Conservation (phyloP, 305 asterid species). For the Plantago lanceolata region DNA sequence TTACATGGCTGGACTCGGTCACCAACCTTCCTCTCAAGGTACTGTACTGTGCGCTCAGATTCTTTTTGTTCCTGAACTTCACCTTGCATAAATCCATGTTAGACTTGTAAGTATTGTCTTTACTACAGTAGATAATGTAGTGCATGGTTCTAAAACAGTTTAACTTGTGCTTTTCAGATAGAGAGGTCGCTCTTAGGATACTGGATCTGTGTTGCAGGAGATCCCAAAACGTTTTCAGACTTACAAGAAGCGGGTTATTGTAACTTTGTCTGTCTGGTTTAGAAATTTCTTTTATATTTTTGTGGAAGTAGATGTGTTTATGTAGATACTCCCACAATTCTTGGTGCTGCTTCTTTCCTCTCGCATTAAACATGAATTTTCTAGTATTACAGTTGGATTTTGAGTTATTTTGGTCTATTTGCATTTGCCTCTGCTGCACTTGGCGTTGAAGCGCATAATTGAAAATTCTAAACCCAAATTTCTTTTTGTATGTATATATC, state of each 20-base stretch:
- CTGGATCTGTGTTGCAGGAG: slow-evolving; percentile 80
- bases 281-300: slow-evolving; percentile 9
- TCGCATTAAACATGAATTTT: slow-evolving; percentile 1
- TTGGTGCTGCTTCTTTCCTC: background rate
- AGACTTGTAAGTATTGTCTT: slow-evolving; percentile 12
- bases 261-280: slow-evolving; percentile 12
- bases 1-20: slow-evolving; percentile 88
- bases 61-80: slow-evolving; percentile 9
- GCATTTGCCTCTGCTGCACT: slow-evolving; percentile 18
- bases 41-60: background rate
- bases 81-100: background rate
- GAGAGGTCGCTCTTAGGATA: slow-evolving; percentile 81
- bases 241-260: slow-evolving; percentile 57
- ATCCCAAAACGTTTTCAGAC: slow-evolving; percentile 62
- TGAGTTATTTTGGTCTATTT: too few relatives aligned
- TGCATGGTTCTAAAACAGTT: slow-evolving; percentile 21
- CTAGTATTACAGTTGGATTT: slow-evolving; percentile 7
- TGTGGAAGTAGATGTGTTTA: slow-evolving; percentile 6
- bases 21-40: slow-evolving; percentile 85
- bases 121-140: slow-evolving; percentile 20
- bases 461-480: background rate
- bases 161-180: slow-evolving; percentile 38
- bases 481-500: slow-evolving; percentile 1
- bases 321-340: background rate
- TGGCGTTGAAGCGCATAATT: background rate